These are phyloP conservation scores for Evansstolkia leycettana DNA, from an alignment of 495 filamentous ascomycete genomes.

Conservation along the genomic window DNA sequence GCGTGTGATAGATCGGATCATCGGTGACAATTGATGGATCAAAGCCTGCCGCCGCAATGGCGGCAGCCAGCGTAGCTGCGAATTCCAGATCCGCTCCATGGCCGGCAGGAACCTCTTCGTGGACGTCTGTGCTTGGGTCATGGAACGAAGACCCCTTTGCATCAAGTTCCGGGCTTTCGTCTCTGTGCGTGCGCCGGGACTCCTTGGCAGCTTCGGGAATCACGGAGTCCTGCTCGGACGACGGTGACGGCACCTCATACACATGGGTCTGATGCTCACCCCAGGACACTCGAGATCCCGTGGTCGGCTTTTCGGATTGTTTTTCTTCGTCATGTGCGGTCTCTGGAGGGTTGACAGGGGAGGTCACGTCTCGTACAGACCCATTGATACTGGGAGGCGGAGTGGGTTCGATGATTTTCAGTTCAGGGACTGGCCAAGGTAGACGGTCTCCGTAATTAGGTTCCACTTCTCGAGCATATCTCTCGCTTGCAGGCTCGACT, in stretches of 20 bases:
- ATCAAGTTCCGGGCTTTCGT: too few species aligned
- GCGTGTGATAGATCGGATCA: constrained; percentile 47
- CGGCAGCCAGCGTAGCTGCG: constrained; percentile 57
- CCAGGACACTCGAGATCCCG: constrained; percentile 47
- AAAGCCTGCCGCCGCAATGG: constrained; percentile 53
- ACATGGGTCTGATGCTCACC: constrained; percentile 48
- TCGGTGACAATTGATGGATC: constrained; percentile 60
- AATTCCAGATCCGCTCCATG: constrained; percentile 51
- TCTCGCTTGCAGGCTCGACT: constrained; percentile 17
- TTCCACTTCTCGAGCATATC: constrained; percentile 10
- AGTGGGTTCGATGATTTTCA: constrained; percentile 39
- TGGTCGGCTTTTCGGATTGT: constrained; percentile 17
- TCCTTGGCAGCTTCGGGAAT: constrained; percentile 11
- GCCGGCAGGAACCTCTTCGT: neutral
- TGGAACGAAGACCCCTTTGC: neutral
- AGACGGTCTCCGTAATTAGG: constrained; percentile 18
- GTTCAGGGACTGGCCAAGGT: constrained; percentile 36
- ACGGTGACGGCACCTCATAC: constrained; percentile 46
- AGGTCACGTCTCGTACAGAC: constrained; percentile 22
- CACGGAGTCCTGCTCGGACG: constrained; percentile 26
- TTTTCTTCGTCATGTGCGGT: constrained; percentile 10
- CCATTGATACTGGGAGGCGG: constrained; percentile 22
- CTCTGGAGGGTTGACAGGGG: constrained; percentile 15
- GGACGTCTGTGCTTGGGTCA: constrained; percentile 1
- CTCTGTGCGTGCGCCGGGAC: neutral